Base-by-base conservation (phyloP, 257 asterid genomes). In the Linderniella brevidens region DNA sequence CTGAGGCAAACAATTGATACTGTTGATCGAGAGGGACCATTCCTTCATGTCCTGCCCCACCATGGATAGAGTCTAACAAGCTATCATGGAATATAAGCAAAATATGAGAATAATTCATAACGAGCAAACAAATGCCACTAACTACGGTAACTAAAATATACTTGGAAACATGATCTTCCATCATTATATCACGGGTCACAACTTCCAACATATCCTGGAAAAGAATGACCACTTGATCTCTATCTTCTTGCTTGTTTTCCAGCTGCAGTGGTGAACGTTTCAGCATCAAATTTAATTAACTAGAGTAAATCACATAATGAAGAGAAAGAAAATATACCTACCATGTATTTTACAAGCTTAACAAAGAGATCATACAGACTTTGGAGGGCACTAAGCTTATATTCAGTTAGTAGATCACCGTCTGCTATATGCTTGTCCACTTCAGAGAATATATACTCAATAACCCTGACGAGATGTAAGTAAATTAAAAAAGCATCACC, bases 201-300 rank as follows among this genome's bases (percentile, higher is more conserved):
- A 90, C 96, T 77, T 90, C 98, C 51, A 90, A 76, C 98, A 90
- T 81, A 63, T 90, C 98, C 74, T 90, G 98, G 80, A 90, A 81
- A 62, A 90, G 96, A 68, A 90, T 79, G 58, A 90, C 94, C 68
- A 90, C 92, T 60, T 73, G 94, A 75, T 90, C 98, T 75, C 96
- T 77, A 18, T 90, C 96, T 68, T 81, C 94, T 56, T 58, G 93
- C 68, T 82, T 77, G 58, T 90, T 90, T 17, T 73, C 94, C 19
- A 78, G 77, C 98, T 90, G 92, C 67, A 69, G 61, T 49, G 44
- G 32, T 52, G 29, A 56, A 55, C 37, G 54, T 37, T 58, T 56
- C n/a, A n/a, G 55, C 39, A 49, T 49, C 42, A 51, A 49, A 64
- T 17, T 37, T 58, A 18, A 54, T 9, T 9, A 20, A 19, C 12